Evolutionary conservation across 169 alveolate species (phyloP), one percentile per base, ranked within the genome.

Genomic region (Plasmodium sp.): DNA sequence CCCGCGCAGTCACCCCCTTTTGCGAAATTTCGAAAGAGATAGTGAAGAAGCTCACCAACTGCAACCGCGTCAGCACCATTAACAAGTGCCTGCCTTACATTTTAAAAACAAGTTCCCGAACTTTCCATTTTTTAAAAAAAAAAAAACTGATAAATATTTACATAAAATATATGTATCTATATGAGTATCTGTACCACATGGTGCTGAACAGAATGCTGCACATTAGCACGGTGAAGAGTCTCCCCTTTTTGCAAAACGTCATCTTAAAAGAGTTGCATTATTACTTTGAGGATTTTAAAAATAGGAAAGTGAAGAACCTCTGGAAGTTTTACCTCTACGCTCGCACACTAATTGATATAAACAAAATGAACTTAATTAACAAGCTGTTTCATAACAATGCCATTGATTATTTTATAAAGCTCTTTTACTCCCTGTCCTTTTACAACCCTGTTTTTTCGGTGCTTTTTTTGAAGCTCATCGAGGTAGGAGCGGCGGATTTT

Each of bases 351-450:
- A 86, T 86, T 86, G 86, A 86, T 75, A 86, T 86, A n/a, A 75
- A 43, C 62, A 86, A 86, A 75, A 75, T 12, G 80, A 75, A 54
- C 67, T 27, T 77, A 75, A 75, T 79, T 48, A 86, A 33, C 34
- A 86, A 86, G 43, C 81, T 86, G 31, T 86, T 86, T 75, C 93
- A 86, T 77, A 86, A 77, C 81, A 86, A 86, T 86, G 93, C 93
- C 9, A 74, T 86, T 77, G 86, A 86, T 12, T 86, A 75, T 86
- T 86, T 86, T 77, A 71, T 86, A 86, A 86, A 86, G 36, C 86
- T 86, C 27, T 86, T 75, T 27, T 86, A 86, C 71, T 86, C 83
- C 3, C 31, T 86, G 48, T 86, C 93, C 34, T 86, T 86, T 71
- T 86, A 86, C 72, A 86, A 86, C 33, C 85, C 93, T 6, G 71